A percentile compares a stretch with the other conserved stretches of the same genome.
phyloP scores from a whole-genome alignment of 2,329 filamentous ascomycete genomes.

The Tolypocladium album region DNA sequence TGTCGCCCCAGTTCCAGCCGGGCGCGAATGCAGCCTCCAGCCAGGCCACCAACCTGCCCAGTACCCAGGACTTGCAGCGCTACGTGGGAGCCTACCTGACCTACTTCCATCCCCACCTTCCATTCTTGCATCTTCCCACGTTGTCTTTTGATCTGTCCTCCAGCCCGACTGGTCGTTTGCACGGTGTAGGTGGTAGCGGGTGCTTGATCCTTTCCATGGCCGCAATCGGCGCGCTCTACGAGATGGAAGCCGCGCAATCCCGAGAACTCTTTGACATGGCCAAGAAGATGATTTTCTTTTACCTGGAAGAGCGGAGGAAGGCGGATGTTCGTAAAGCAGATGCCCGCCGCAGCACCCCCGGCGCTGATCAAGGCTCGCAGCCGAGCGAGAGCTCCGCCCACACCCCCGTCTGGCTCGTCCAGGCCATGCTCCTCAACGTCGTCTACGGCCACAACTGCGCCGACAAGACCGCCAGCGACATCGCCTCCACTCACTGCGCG shows the following conservation, averaged over 20 bases:
- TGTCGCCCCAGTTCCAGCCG: slow-evolving; percentile 40
- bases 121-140: slow-evolving; percentile 88
- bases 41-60: slow-evolving; percentile 55
- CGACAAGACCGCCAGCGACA: slow-evolving; percentile 82
- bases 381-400: slow-evolving; percentile 52
- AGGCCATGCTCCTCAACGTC: slow-evolving; percentile 93
- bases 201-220: slow-evolving; percentile 79
- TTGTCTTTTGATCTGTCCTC: slow-evolving; percentile 78
- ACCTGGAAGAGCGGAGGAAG: slow-evolving; percentile 83
- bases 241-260: slow-evolving; percentile 69
- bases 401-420: slow-evolving; percentile 88
- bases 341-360: slow-evolving; percentile 39
- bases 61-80: slow-evolving; percentile 75
- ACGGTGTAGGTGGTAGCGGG: slow-evolving; percentile 64
- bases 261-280: slow-evolving; percentile 84
- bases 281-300: slow-evolving; percentile 90
- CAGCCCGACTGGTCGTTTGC: slow-evolving; percentile 49
- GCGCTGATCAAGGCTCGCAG: slow-evolving; percentile 35
- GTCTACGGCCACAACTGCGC: slow-evolving; percentile 93
- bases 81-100: slow-evolving; percentile 84
- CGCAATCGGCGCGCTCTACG: slow-evolving; percentile 73
- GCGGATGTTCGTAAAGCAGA: slow-evolving; percentile 63
- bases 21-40: slow-evolving; percentile 37
- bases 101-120: slow-evolving; percentile 88
- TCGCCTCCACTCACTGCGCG: slow-evolving; percentile 84